phyloP scores from a whole-genome alignment of 805 yeast species.

The Phaffomyces opuntiae region DNA sequence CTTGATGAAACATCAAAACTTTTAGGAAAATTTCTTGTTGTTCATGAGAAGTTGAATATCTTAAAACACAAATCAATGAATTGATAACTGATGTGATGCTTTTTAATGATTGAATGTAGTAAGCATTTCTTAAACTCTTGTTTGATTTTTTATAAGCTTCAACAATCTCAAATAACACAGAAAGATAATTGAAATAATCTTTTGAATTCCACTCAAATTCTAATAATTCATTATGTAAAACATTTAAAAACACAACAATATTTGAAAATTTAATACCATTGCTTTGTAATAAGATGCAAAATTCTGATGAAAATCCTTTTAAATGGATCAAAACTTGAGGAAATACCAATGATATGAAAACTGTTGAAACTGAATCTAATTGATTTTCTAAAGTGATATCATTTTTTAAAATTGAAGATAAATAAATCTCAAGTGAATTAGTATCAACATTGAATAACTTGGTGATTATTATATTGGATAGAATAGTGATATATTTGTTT shows the following conservation, averaged over 20 bases:
- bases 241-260: constrained; percentile 15
- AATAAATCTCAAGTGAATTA: constrained; percentile 14
- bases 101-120: constrained; percentile 13
- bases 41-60: constrained; percentile 14
- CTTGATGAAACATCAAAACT: constrained; percentile 26
- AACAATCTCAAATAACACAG: constrained; percentile 15
- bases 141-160: constrained; percentile 17
- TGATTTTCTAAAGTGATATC: constrained; percentile 7
- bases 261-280: constrained; percentile 16
- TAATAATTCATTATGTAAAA: constrained; percentile 16
- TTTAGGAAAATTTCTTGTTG: constrained; percentile 25
- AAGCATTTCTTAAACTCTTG: constrained; percentile 11
- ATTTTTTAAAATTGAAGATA: constrained; percentile 8
- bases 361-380: constrained; percentile 11
- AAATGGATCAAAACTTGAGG: constrained; percentile 25
- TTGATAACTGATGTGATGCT: constrained; percentile 14
- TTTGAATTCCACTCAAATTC: constrained; percentile 20
- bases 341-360: constrained; percentile 20
- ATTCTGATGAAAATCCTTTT: constrained; percentile 23
- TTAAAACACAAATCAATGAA: constrained; percentile 14
- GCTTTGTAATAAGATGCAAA: constrained; percentile 12
- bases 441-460: constrained; percentile 21
- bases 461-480: constrained; percentile 32
- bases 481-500: constrained; percentile 26
- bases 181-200: constrained; percentile 22